Base-by-base conservation (phyloP, 306 rosid genomes). In the Dryas alaskensis region DNA sequence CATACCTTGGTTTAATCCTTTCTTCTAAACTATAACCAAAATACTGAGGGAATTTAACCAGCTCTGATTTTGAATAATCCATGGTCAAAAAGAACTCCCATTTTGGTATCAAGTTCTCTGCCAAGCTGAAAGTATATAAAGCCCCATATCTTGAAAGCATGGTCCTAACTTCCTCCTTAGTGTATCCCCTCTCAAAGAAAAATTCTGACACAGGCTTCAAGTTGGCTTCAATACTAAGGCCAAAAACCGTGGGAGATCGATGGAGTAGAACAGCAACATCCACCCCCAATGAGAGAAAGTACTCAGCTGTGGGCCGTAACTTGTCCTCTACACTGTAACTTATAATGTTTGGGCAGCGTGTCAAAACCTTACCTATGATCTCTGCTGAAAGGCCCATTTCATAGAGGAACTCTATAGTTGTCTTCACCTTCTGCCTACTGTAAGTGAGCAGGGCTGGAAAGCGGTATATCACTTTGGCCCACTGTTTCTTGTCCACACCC, bases 391-490 rank as follows among this genome's bases (percentile, higher is more conserved):
- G 83, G 62, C 96, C 97, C 57, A 89, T 76, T 76, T 91, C 92
- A 50, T 61, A 55, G 25, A 91, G 94, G 50, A 91, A 94, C 78
- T 83, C 85, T 7, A 86, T 46, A 8, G 85, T 82, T 58, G 82
- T 70, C 72, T 79, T 83, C 78, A 94, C 81, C 79, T 91, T 91
- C 63, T 85, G 94, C 86, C 83, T 75, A 87, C 97, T 94, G 48
- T 88, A 89, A 69, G 96, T 93, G 63, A 94, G 90, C 63, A 91
- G 70, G 0, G 92, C 92, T 7, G 98, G 98, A 79, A 83, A 88
- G 27, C 96, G 94, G 84, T 86, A 83, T 48, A 94, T 91, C 76
- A 94, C 94, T 78, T 89, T 94, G 0, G 96, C 92, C 98, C 98
- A 94, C 79, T 91, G 89, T 46, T 81, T 76, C 80, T 94, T 91